Evolutionary conservation across 305 asterid species (phyloP), one percentile per base, ranked within the genome.

Genomic region (Plantago coronopus): DNA sequence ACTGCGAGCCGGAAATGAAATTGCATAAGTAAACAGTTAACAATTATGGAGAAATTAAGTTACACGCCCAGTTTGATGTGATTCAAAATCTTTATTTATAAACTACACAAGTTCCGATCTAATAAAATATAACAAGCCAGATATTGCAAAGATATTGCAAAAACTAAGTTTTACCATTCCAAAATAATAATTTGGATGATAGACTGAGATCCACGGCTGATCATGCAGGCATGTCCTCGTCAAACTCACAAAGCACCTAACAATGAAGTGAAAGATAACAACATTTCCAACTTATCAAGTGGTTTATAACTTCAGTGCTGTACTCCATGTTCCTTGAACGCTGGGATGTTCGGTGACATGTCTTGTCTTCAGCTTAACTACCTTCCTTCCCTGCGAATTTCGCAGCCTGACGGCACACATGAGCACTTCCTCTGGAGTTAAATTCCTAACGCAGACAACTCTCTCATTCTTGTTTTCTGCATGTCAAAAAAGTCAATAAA

Each of bases 311-410:
- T 81, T 78, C 78, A 81, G 57, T 53, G 56, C 85, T 0, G 94
- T 88, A 0, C 79, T 80, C 97, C 96, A 88, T 11, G 97, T 87
- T 59, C 97, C 94, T 78, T 88, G 97, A 64, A 79, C 95, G 11
- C 95, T 91, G 1, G 95, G 94, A 62, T 86, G 72, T 49, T 83
- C 79, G 0, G 91, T 78, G 3, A 84, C 84, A 31, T 88, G 96
- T 55, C 95, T 80, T 0, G 95, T 87, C 78, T 59, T 85, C 71
- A 88, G 73, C 81, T 87, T 90, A 78, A 85, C 60, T 72, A 87
- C 97, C 67, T 90, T 87, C 37, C 97, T 78, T 29, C 97, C 97
- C 48, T 83, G 96, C 15, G 94, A 75, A 66, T 87, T 90, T 66
- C 96, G 78, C 54, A 87, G 76, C 81, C 88, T 79, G 18, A 68